Evolutionary conservation across 2,329 filamentous ascomycete genomes (phyloP).

Genomic region (Phoma sp.): DNA sequence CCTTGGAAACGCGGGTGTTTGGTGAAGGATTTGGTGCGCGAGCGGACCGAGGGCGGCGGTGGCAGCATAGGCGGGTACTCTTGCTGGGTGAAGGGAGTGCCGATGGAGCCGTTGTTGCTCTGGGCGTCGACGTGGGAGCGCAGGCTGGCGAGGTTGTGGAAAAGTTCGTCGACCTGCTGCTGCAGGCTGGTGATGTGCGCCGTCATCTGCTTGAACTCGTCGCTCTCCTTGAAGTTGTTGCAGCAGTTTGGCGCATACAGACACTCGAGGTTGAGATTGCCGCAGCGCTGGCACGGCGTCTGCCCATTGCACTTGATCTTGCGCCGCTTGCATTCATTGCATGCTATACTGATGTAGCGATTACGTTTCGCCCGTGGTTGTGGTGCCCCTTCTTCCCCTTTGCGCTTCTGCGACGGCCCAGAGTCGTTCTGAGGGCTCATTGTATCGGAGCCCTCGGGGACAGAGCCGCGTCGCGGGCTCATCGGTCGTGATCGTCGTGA

Average conservation of each 20-base stretch:
- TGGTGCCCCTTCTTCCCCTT: slow-evolving; percentile 50
- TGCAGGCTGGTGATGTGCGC: slow-evolving; percentile 76
- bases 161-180: slow-evolving; percentile 81
- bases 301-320: slow-evolving; percentile 74
- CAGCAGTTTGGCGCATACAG: slow-evolving; percentile 72
- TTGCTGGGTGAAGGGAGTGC: slow-evolving; percentile 37
- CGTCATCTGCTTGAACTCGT: slow-evolving; percentile 86
- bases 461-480: slow-evolving; percentile 12
- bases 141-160: slow-evolving; percentile 72
- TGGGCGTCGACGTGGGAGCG: slow-evolving; percentile 56
- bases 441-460: slow-evolving; percentile 37
- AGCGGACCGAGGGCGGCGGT: slow-evolving; percentile 47
- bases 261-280: slow-evolving; percentile 67
- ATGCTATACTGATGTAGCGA: slow-evolving; percentile 71
- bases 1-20: slow-evolving; percentile 75
- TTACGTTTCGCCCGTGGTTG: slow-evolving; percentile 67
- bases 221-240: slow-evolving; percentile 88
- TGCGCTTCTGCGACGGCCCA: slow-evolving; percentile 47
- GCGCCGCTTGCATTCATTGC: slow-evolving; percentile 69
- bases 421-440: slow-evolving; percentile 41
- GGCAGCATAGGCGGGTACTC: slow-evolving; percentile 45
- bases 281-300: slow-evolving; percentile 68
- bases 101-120: slow-evolving; percentile 37
- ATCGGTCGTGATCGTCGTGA: not conserved
- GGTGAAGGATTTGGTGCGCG: slow-evolving; percentile 43